phyloP scores from a whole-genome alignment of 179 eudicot species.

The Carnegiea gigantea region DNA sequence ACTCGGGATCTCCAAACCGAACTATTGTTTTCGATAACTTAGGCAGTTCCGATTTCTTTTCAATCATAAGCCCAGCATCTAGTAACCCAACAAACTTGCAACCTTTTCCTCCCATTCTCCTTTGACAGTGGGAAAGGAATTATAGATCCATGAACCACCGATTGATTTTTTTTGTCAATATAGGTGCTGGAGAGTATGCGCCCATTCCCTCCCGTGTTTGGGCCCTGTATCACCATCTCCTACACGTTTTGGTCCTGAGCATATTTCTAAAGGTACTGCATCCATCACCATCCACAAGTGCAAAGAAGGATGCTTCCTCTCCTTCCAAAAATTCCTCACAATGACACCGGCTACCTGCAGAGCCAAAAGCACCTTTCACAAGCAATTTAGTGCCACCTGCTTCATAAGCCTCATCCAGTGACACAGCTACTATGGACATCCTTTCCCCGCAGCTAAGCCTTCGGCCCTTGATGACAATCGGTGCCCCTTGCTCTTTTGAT shows the following conservation, averaged over 20 bases:
- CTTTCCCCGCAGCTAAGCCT: slow-evolving; percentile 97
- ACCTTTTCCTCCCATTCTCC: slow-evolving; percentile 89
- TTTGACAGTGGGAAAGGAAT: slow-evolving; percentile 76
- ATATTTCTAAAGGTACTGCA: slow-evolving; percentile 83
- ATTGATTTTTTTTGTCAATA: slow-evolving; percentile 76
- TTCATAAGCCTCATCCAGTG: slow-evolving; percentile 71
- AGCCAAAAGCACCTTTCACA: slow-evolving; percentile 60
- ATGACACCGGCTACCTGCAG: slow-evolving; percentile 82
- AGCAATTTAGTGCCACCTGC: slow-evolving; percentile 97
- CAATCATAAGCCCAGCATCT: slow-evolving; percentile 96
- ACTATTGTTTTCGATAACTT: slow-evolving; percentile 94
- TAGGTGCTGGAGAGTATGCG: slow-evolving; percentile 94
- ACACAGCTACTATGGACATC: slow-evolving; percentile 84
- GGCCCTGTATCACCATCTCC: slow-evolving; percentile 96
- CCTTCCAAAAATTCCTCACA: slow-evolving; percentile 90
- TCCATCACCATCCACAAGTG: slow-evolving; percentile 89
- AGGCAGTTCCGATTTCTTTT: slow-evolving; percentile 87
- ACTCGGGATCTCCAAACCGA: slow-evolving; percentile 97
- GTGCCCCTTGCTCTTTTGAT: slow-evolving; percentile 82
- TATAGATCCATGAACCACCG: slow-evolving; percentile 77
- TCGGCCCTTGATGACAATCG: slow-evolving; percentile 92
- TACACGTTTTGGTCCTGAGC: slow-evolving; percentile 98
- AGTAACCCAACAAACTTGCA: slow-evolving; percentile 94
- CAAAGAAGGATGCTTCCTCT: slow-evolving; percentile 94
- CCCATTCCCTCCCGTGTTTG: slow-evolving; percentile 99